Percentiles rank a stretch among this genome's conserved stretches.
Evolutionary conservation across 352 stramenopile genomes (phyloP).

Genomic region (Hyaloperonospora brassicae): DNA sequence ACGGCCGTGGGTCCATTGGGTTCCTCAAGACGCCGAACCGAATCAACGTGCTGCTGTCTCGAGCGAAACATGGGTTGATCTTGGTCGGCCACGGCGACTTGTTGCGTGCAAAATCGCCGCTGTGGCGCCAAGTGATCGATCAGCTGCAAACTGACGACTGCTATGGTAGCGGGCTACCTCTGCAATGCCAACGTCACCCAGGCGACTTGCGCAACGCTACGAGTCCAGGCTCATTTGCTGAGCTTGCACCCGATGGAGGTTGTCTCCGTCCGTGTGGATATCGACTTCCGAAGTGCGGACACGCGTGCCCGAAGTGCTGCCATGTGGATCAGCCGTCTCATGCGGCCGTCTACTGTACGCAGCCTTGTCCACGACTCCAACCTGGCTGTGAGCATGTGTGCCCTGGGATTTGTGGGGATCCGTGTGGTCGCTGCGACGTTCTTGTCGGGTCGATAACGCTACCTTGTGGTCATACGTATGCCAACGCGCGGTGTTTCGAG

Average conservation of each 20-base stretch:
- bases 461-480: constrained; percentile 45
- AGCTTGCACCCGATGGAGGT: constrained; percentile 58
- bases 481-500: constrained; percentile 25
- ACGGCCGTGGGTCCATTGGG: constrained; percentile 38
- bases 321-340: constrained; percentile 50
- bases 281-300: constrained; percentile 39
- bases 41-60: constrained; percentile 63
- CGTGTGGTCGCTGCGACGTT: constrained; percentile 46
- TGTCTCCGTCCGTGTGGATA: constrained; percentile 45
- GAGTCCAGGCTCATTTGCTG: constrained; percentile 31
- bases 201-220: constrained; percentile 19
- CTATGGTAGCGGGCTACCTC: constrained; percentile 34
- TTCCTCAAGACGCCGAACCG: constrained; percentile 65
- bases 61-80: constrained; percentile 49
- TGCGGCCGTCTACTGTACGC: constrained; percentile 33
- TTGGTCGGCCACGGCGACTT: constrained; percentile 48
- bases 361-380: constrained; percentile 49
- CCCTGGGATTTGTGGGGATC: constrained; percentile 41
- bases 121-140: constrained; percentile 53
- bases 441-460: constrained; percentile 33
- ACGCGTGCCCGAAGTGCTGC: constrained; percentile 49
- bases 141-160: constrained; percentile 38
- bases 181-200: constrained; percentile 35
- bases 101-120: constrained; percentile 24
- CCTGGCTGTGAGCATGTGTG: constrained; percentile 48